These are phyloP conservation scores for Domatiomyces globalis DNA, from an alignment of 2,329 filamentous ascomycete genomes.

Conservation along the genomic window DNA sequence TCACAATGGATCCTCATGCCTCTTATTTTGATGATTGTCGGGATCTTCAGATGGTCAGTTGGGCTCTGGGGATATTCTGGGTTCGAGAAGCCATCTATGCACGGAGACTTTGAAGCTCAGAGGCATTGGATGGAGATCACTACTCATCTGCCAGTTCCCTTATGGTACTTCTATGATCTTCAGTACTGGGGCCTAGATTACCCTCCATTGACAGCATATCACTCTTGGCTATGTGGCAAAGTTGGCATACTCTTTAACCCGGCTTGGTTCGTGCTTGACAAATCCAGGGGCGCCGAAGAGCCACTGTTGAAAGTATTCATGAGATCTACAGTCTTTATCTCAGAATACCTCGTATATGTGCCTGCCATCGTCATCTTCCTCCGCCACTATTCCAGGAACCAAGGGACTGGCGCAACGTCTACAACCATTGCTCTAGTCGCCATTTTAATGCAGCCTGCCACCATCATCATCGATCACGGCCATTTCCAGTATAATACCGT, in stretches of 20 bases:
- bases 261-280: constrained; percentile 73
- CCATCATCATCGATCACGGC: constrained; percentile 84
- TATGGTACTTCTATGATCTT: constrained; percentile 97
- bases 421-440: constrained; percentile 73
- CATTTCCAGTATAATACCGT: constrained; percentile 98
- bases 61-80: constrained; percentile 94
- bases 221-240: constrained; percentile 88
- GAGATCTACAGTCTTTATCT: constrained; percentile 79
- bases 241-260: constrained; percentile 68
- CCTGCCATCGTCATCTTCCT: constrained; percentile 77
- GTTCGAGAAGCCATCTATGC: constrained; percentile 70
- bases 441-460: constrained; percentile 80
- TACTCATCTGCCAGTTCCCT: constrained; percentile 69
- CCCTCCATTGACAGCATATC: constrained; percentile 91
- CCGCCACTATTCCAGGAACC: constrained; percentile 61
- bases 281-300: constrained; percentile 69
- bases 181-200: constrained; percentile 98
- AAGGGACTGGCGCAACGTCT: constrained; percentile 67
- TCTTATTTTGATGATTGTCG: constrained; percentile 74
- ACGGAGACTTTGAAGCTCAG: constrained; percentile 95
- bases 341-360: constrained; percentile 80
- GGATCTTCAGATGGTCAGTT: constrained; percentile 83
- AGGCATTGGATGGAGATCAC: constrained; percentile 99
- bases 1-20: constrained; percentile 91
- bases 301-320: constrained; percentile 80